phyloP scores from a whole-genome alignment of 106 monocot species.

The Vanilla planifolia region DNA sequence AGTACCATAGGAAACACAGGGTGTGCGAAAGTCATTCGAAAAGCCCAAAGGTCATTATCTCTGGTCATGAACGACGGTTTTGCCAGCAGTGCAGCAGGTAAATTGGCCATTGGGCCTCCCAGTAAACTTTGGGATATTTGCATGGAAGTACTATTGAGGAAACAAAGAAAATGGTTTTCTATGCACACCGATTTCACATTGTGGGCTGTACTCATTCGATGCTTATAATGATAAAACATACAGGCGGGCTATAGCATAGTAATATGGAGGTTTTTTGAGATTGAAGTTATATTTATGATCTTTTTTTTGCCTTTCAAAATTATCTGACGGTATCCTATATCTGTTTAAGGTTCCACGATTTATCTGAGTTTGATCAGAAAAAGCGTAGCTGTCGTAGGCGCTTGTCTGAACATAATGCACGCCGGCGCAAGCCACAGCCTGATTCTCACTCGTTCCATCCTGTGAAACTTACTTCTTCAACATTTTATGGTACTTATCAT shows the following conservation, averaged over 20 bases:
- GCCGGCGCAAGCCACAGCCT: slow-evolving; percentile 59
- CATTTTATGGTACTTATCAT: slow-evolving; percentile 47
- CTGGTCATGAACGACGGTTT: slow-evolving; percentile 72
- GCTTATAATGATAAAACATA: too few relatives aligned
- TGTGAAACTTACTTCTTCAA: slow-evolving; percentile 28
- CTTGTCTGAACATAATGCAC: slow-evolving; percentile 74
- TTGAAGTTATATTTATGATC: too few relatives aligned
- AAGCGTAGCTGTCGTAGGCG: slow-evolving; percentile 75
- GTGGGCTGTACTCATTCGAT: too few relatives aligned
- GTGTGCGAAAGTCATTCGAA: slow-evolving; percentile 75
- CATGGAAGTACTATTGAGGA: background rate
- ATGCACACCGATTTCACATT: too few relatives aligned
- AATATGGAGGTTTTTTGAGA: too few relatives aligned
- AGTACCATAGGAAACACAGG: slow-evolving; percentile 83
- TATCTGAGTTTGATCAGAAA: slow-evolving; percentile 74
- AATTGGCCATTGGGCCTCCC: background rate
- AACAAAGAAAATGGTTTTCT: too few relatives aligned
- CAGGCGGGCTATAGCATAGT: too few relatives aligned
- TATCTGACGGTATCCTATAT: background rate
- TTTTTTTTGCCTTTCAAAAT: too few relatives aligned
- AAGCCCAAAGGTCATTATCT: slow-evolving; percentile 56
- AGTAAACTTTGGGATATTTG: background rate
- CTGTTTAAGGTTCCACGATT: slow-evolving; percentile 50
- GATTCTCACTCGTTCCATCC: slow-evolving; percentile 39
- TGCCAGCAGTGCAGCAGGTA: slow-evolving; percentile 84